phyloP scores from a whole-genome alignment of 1,139 yeast species.

The Arxiozyma telluris region DNA sequence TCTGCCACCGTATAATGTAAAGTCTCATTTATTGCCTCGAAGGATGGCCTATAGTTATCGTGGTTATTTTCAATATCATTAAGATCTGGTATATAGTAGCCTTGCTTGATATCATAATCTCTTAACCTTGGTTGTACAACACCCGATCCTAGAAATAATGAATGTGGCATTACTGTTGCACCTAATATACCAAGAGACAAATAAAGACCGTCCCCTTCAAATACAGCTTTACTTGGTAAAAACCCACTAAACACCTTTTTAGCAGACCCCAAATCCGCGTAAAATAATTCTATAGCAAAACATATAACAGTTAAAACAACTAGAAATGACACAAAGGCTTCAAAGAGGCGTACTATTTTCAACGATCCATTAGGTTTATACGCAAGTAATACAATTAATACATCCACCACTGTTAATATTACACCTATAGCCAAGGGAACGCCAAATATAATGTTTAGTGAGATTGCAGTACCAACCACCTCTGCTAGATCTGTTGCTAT shows the following conservation, averaged over 20 bases:
- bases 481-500: constrained; percentile 78
- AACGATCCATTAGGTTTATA: constrained; percentile 64
- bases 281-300: constrained; percentile 52
- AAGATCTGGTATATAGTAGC: constrained; percentile 32
- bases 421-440: constrained; percentile 63
- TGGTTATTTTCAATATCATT: constrained; percentile 27
- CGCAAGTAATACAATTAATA: constrained; percentile 55
- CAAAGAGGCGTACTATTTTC: constrained; percentile 59
- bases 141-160: constrained; percentile 65
- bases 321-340: constrained; percentile 51
- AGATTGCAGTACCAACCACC: constrained; percentile 73
- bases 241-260: constrained; percentile 44
- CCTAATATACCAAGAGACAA: constrained; percentile 68
- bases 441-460: constrained; percentile 58
- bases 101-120: constrained; percentile 50
- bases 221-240: constrained; percentile 49
- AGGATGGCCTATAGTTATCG: constrained; percentile 50
- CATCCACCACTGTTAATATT: constrained; percentile 62
- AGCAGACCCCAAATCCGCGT: constrained; percentile 36
- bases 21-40: constrained; percentile 57
- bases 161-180: constrained; percentile 80
- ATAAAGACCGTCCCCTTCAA: constrained; percentile 52
- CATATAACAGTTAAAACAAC: constrained; percentile 61
- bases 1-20: constrained; percentile 58
- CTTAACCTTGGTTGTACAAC: constrained; percentile 65